These are phyloP conservation scores for Coemansia sp. DNA, from an alignment of 192 early-diverging fungal species.

Conservation along the genomic window DNA sequence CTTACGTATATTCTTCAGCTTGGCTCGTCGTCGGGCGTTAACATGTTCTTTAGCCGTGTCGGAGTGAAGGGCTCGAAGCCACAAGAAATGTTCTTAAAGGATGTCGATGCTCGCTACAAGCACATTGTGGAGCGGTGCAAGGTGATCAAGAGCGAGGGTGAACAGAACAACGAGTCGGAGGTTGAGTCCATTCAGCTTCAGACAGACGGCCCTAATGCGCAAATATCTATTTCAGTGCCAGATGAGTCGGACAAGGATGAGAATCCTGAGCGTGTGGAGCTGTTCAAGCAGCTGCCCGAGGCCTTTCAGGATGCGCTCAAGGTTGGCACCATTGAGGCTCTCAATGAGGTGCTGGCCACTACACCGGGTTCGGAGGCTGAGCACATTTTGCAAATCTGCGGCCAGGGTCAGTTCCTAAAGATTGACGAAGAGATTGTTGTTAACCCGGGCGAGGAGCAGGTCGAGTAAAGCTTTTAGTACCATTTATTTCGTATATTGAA, in stretches of 20 bases:
- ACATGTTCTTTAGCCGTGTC: slow-evolving; percentile 76
- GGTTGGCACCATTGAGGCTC: slow-evolving; percentile 73
- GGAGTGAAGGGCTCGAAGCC: slow-evolving; percentile 57
- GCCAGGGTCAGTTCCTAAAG: slow-evolving; percentile 67
- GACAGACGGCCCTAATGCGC: slow-evolving; percentile 67
- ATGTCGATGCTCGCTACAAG: slow-evolving; percentile 82
- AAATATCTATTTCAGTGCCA: slow-evolving; percentile 69
- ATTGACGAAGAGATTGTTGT: slow-evolving; percentile 50
- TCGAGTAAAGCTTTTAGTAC: not conserved
- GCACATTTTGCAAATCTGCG: slow-evolving; percentile 70
- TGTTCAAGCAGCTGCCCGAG: slow-evolving; percentile 69
- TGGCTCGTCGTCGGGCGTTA: slow-evolving; percentile 78
- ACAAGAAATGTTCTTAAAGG: slow-evolving; percentile 77
- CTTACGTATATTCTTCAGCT: slow-evolving; percentile 84
- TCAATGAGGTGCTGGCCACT: slow-evolving; percentile 77
- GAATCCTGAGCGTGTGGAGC: slow-evolving; percentile 62
- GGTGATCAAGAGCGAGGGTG: slow-evolving; percentile 61
- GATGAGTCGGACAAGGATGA: slow-evolving; percentile 56
- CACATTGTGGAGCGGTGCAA: slow-evolving; percentile 77
- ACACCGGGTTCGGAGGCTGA: slow-evolving; percentile 73
- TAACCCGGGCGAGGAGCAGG: slow-evolving; percentile 37
- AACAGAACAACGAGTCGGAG: slow-evolving; percentile 38
- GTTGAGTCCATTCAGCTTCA: slow-evolving; percentile 74
- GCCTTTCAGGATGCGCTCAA: slow-evolving; percentile 75
- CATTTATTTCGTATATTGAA: not conserved